Evolutionary conservation across 176 grass and related monocot genomes (phyloP).

Genomic region (Alloteropsis semialata): DNA sequence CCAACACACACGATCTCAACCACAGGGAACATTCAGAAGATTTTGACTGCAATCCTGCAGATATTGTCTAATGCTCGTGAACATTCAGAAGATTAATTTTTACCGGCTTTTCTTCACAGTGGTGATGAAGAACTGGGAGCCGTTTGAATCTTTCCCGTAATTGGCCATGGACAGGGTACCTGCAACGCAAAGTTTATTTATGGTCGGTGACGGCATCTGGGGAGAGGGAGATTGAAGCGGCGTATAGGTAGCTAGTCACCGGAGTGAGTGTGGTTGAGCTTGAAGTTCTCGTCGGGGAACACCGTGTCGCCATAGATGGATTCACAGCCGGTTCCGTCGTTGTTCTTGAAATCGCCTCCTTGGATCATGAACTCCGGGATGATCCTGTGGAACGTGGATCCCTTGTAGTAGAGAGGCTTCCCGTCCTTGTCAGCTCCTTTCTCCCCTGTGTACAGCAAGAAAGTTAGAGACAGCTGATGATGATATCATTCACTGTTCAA

Average conservation of each 20-base stretch:
- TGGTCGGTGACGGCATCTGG: too few species aligned
- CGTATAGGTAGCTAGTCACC: neutral
- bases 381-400: neutral
- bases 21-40: too few species aligned
- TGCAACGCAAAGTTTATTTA: neutral
- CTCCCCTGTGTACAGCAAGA: neutral
- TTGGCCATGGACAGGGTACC: slow-evolving; percentile 63
- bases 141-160: slow-evolving; percentile 45
- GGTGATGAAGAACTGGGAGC: slow-evolving; percentile 72
- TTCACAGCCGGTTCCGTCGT: neutral
- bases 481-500: neutral
- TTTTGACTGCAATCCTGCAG: neutral
- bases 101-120: slow-evolving; percentile 45
- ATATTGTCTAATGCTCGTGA: neutral
- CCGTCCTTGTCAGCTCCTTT: neutral
- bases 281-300: slow-evolving; percentile 25
- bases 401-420: slow-evolving; percentile 6
- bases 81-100: neutral
- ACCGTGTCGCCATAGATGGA: neutral
- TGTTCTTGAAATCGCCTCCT: neutral
- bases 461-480: neutral
- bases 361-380: slow-evolving; percentile 10
- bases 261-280: neutral
- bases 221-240: too few species aligned
- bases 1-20: too few species aligned